Evolutionary conservation across 495 filamentous ascomycete genomes (phyloP).

Genomic region (Echria macrotheca): DNA sequence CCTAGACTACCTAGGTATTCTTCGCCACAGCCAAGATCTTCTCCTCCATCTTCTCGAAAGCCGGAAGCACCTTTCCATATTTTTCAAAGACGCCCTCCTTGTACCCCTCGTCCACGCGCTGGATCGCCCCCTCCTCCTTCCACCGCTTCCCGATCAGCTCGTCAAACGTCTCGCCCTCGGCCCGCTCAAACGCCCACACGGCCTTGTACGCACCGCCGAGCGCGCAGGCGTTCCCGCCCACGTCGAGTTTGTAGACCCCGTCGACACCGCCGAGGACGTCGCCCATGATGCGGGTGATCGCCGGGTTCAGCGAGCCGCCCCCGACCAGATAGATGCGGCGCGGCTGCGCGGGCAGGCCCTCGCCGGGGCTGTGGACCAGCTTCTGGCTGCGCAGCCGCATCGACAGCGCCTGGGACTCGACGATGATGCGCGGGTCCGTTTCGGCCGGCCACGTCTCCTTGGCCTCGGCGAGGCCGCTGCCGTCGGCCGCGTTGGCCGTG

Average conservation of each 20-base stretch:
- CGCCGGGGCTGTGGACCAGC: conserved; percentile 56
- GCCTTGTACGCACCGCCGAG: conserved; percentile 96
- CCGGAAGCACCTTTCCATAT: conserved; percentile 71
- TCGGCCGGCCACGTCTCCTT: conserved; percentile 32
- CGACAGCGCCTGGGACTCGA: conserved; percentile 91
- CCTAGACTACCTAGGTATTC: no score
- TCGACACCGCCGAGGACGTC: conserved; percentile 84
- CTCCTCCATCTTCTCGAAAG: conserved; percentile 75
- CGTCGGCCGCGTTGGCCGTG: conserved; percentile 51
- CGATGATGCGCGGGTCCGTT: conserved; percentile 76
- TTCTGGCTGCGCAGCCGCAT: conserved; percentile 76
- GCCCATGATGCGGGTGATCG: conserved; percentile 74
- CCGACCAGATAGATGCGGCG: conserved; percentile 89
- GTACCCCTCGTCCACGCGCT: conserved; percentile 80
- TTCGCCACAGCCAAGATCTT: conserved; percentile 52
- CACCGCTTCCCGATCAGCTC: conserved; percentile 75
- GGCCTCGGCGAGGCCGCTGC: conserved; percentile 43
- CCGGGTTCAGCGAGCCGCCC: conserved; percentile 79
- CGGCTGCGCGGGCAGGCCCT: conserved; percentile 70
- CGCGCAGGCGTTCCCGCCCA: conserved; percentile 94
- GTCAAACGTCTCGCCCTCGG: conserved; percentile 71
- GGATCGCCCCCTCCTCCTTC: conserved; percentile 76
- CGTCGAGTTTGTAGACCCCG: conserved; percentile 85
- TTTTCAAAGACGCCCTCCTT: conserved; percentile 60
- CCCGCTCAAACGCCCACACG: conserved; percentile 78